Evolutionary conservation across 345 rosid species (phyloP), one percentile per base, ranked within the genome.

Genomic region (Brassica nigra): DNA sequence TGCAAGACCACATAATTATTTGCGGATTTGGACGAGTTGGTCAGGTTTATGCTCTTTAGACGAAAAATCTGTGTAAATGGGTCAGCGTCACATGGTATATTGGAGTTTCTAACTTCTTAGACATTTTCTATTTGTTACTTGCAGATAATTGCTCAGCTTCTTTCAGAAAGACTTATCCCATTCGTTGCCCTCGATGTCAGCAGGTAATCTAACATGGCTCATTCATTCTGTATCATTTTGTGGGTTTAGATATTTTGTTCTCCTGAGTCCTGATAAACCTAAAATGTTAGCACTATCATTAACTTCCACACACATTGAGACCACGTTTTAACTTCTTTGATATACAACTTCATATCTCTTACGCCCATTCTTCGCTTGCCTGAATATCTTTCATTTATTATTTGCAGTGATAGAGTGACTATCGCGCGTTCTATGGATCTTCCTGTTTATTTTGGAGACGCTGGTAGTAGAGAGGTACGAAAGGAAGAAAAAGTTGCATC

Each of bases 1-100:
- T 95, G 86, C 99, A 92, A 84, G 99, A 84, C 82, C 99, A 95
- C 81, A 95, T 95, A 63, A 92, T 95, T 73, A 84, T 95, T 27
- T 95, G 99, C 77, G 99, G 99, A 81, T 95, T 92, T 82, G 97
- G 97, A 76, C 97, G 99, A 71, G 94, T 90, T 80, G 97, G 99
- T 68, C 99, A 95, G 97, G 99, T 94, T 5, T n/a, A 49, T 49
- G 57, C 57, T 49, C 57, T 49, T 49, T n/a, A 49, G 57, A 49
- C 18, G 18, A n/a, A 49, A 49, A n/a, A 49, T 49, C 8, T 49
- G 18, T 49, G 18, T 49, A 49, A 42, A 49, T 49, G 57, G 57
- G 18, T 49, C 55, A 14, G 18, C 55, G 55, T 49, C 57, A 14
- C 18, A 49, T 49, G 18, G 57, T 49, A 49, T 49, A 49, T n/a